Conservation (phyloP, 2,329 filamentous ascomycete genomes). For the Volutella citrinella region DNA sequence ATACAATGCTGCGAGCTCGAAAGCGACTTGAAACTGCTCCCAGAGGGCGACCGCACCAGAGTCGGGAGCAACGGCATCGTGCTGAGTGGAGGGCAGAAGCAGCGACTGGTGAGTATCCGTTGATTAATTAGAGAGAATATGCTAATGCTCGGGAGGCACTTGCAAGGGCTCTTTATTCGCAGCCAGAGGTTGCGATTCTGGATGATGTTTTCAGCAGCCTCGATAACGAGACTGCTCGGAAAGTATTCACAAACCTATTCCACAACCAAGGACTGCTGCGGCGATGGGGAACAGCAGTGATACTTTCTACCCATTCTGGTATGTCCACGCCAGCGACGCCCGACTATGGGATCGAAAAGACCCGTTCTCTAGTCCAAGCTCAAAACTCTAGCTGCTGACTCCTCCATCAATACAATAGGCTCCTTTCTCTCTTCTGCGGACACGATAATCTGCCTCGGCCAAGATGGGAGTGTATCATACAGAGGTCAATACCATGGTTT, state of each 20-base stretch:
- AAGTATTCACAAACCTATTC: constrained; percentile 30
- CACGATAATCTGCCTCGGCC: too few species aligned
- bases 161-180: constrained; percentile 37
- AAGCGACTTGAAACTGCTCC: constrained; percentile 30
- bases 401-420: too few species aligned
- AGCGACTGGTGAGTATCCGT: constrained; percentile 34
- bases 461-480: too few species aligned
- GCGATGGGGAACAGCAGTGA: constrained; percentile 29
- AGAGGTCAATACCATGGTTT: too few species aligned
- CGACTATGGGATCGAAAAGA: too few species aligned
- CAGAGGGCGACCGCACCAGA: constrained; percentile 34
- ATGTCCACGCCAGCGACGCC: too few species aligned
- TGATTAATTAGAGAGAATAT: rapidly evolving
- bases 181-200: constrained; percentile 29
- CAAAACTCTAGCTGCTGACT: too few species aligned
- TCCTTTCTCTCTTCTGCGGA: too few species aligned
- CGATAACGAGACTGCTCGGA: constrained; percentile 31
- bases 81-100: constrained; percentile 46
- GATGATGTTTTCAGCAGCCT: constrained; percentile 39
- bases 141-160: constrained; percentile 26
- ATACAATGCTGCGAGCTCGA: constrained; percentile 31
- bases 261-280: constrained; percentile 24
- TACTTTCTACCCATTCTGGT: constrained; percentile 37
- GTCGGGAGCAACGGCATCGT: constrained; percentile 44
- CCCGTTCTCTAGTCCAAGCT: too few species aligned